Evolutionary conservation across 345 rosid genomes (phyloP).

Genomic region (Gossypium thurberi): DNA sequence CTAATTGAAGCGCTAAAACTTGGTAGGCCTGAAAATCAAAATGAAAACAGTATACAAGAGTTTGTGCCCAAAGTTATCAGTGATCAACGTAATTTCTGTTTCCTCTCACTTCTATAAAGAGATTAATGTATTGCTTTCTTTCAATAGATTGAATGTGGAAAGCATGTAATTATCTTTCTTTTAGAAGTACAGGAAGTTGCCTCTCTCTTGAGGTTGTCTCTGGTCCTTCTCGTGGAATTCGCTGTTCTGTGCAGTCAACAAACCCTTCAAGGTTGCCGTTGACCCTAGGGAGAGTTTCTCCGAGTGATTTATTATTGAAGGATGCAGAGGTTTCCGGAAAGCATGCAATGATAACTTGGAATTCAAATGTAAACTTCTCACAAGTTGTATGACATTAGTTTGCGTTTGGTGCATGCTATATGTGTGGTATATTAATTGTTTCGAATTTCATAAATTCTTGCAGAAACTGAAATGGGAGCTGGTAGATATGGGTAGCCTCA

Average conservation of each 20-base stretch:
- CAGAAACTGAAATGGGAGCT: constrained; percentile 95
- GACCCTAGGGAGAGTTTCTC: constrained; percentile 84
- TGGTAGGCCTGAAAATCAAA: constrained; percentile 31
- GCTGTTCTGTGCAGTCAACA: constrained; percentile 47
- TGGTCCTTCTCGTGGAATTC: constrained; percentile 76
- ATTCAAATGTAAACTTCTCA: constrained; percentile 49
- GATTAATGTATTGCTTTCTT: constrained; percentile 16
- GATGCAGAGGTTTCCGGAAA: constrained; percentile 96
- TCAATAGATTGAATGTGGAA: constrained; percentile 29
- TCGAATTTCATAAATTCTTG: constrained; percentile 21
- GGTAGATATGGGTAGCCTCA: constrained; percentile 93
- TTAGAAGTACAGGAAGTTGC: constrained; percentile 95
- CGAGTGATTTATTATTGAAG: constrained; percentile 61
- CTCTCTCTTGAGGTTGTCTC: constrained; percentile 80
- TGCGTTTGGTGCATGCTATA: constrained; percentile 8
- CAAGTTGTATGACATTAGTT: constrained; percentile 9
- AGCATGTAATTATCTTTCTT: constrained; percentile 44
- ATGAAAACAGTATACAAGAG: constrained; percentile 23
- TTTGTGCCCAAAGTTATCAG: constrained; percentile 27
- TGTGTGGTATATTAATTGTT: constrained; percentile 15
- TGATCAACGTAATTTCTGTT: constrained; percentile 68
- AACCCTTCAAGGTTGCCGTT: constrained; percentile 67
- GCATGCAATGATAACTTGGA: constrained; percentile 96
- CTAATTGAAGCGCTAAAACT: constrained; percentile 37
- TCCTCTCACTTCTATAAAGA: constrained; percentile 23